Percentiles rank a stretch among this genome's conserved stretches.
Conservation (phyloP, 2,329 filamentous ascomycete species). For the Aureobasidium sp. region DNA sequence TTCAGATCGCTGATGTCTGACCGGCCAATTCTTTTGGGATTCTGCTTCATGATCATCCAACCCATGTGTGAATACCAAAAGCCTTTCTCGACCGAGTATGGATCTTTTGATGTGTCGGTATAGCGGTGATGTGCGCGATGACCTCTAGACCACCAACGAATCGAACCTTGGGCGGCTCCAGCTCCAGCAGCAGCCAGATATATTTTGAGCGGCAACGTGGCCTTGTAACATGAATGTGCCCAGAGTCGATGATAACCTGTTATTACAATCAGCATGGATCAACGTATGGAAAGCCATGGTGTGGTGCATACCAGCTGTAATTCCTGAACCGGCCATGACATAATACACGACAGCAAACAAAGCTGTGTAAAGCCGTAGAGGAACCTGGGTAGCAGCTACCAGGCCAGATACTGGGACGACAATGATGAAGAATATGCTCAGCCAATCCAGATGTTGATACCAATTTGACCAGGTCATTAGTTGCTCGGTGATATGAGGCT, state of each 20-base stretch:
- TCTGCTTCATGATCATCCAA: slow-evolving; percentile 92
- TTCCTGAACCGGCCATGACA: slow-evolving; percentile 57
- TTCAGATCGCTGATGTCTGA: slow-evolving; percentile 85
- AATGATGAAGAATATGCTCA: slow-evolving; percentile 77
- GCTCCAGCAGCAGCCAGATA: slow-evolving; percentile 76
- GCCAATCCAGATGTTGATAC: slow-evolving; percentile 91
- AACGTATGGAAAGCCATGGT: not conserved
- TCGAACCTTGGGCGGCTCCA: slow-evolving; percentile 77
- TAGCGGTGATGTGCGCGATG: slow-evolving; percentile 87
- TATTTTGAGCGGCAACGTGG: slow-evolving; percentile 66
- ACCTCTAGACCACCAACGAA: slow-evolving; percentile 81
- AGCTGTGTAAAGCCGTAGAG: slow-evolving; percentile 63
- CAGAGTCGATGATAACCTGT: slow-evolving; percentile 71
- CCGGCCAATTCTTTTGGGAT: slow-evolving; percentile 79
- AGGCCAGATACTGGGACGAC: slow-evolving; percentile 68
- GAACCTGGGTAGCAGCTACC: slow-evolving; percentile 70
- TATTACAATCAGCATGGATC: not conserved
- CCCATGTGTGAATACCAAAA: slow-evolving; percentile 76
- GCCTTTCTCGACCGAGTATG: slow-evolving; percentile 85
- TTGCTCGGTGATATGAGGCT: slow-evolving; percentile 73
- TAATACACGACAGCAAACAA: slow-evolving; percentile 72
- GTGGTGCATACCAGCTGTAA: slow-evolving; percentile 33
- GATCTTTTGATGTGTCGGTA: slow-evolving; percentile 87
- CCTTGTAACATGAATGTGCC: slow-evolving; percentile 80
- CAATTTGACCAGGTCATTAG: slow-evolving; percentile 76